Percentiles rank a stretch among this genome's conserved stretches.
Evolutionary conservation across 495 filamentous ascomycete species (phyloP).

Genomic region (Aspergillus sclerotioniger): DNA sequence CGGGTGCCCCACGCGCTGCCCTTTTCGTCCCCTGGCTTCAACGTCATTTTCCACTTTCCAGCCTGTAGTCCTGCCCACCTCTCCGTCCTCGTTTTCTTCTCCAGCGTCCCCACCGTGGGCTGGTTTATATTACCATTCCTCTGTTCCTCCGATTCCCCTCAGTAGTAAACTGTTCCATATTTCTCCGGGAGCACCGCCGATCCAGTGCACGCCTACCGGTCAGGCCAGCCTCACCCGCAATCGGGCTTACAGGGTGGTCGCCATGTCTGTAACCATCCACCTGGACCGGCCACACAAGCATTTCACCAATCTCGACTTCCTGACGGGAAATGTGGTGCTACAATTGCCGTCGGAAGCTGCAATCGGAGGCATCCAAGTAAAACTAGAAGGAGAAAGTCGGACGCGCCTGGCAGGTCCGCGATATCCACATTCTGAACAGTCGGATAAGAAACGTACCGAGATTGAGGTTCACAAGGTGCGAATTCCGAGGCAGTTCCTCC

Average conservation of each 20-base stretch:
- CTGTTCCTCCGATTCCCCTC: not conserved
- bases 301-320: constrained; percentile 87
- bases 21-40: constrained; percentile 13
- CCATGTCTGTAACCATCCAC: constrained; percentile 75
- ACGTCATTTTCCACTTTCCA: constrained; percentile 21
- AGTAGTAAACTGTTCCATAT: too few species aligned
- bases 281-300: constrained; percentile 71
- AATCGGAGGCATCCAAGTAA: constrained; percentile 79
- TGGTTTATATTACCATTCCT: constrained; percentile 9
- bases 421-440: constrained; percentile 59
- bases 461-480: constrained; percentile 77
- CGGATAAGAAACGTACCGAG: constrained; percentile 58
- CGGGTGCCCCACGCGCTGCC: constrained; percentile 6
- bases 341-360: constrained; percentile 60
- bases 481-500: constrained; percentile 3
- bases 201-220: too few species aligned
- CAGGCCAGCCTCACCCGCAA: not conserved
- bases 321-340: constrained; percentile 69
- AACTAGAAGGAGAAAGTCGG: constrained; percentile 86
- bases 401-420: constrained; percentile 57
- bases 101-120: constrained; percentile 6
- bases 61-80: constrained; percentile 11
- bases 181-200: too few species aligned
- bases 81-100: constrained; percentile 7
- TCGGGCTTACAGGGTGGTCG: constrained; percentile 15